phyloP scores from a whole-genome alignment of 345 rosid genomes.

The Carallia pectinifolia region DNA sequence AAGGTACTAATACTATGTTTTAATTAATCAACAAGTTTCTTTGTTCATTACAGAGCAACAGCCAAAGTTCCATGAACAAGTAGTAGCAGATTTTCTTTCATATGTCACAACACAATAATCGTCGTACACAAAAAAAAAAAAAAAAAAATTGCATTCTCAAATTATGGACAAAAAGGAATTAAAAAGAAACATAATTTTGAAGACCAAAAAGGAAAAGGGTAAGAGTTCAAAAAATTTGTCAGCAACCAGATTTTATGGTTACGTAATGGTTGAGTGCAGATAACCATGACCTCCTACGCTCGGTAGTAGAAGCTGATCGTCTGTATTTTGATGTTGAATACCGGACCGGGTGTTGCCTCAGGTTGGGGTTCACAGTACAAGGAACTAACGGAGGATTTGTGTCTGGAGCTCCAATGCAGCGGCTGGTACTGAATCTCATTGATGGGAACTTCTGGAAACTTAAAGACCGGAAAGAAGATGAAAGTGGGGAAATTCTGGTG shows the following conservation, averaged over 20 bases:
- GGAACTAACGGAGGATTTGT: slow-evolving; percentile 52
- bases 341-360: slow-evolving; percentile 37
- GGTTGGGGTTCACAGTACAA: slow-evolving; percentile 28
- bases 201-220: background rate
- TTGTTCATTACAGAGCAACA: too few species aligned
- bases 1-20: too few species aligned
- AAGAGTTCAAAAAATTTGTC: slow-evolving; percentile 18
- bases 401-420: slow-evolving; percentile 69
- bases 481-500: slow-evolving; percentile 49
- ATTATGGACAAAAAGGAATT: slow-evolving; percentile 16
- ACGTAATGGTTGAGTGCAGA: slow-evolving; percentile 71
- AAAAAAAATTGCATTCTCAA: background rate
- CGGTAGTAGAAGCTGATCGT: slow-evolving; percentile 42
- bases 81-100: slow-evolving; percentile 1
- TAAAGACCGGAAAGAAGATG: slow-evolving; percentile 69
- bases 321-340: slow-evolving; percentile 58
- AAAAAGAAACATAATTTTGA: background rate
- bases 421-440: slow-evolving; percentile 47
- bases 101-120: slow-evolving; percentile 20
- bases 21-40: too few species aligned
- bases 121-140: background rate
- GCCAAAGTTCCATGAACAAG: background rate
- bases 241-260: slow-evolving; percentile 59
- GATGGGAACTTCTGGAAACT: slow-evolving; percentile 75
- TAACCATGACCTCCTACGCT: slow-evolving; percentile 69